Evolutionary conservation across 768 basidiomycete genomes (phyloP).

Genomic region (Leccinum ochraceum): DNA sequence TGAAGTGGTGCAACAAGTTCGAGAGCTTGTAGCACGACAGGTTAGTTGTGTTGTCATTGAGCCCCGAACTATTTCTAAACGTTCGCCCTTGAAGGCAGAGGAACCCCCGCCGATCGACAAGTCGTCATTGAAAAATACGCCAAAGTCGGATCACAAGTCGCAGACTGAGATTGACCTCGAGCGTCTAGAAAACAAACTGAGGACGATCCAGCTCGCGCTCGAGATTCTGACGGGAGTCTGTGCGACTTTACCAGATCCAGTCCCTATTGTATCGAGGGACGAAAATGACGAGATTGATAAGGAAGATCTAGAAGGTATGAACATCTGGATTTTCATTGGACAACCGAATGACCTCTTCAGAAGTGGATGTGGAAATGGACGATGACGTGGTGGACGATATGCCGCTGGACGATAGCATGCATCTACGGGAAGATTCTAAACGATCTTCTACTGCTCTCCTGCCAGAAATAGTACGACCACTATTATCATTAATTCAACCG

Average conservation of each 20-base stretch:
- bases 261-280: neutral
- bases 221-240: slow-evolving; percentile 89
- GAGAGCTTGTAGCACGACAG: slow-evolving; percentile 52
- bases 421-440: slow-evolving; percentile 24
- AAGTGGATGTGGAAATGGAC: slow-evolving; percentile 9
- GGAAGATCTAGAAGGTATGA: neutral
- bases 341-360: slow-evolving; percentile 4
- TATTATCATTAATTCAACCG: slow-evolving; percentile 70
- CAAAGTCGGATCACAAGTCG: slow-evolving; percentile 78
- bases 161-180: slow-evolving; percentile 70
- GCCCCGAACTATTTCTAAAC: slow-evolving; percentile 2
- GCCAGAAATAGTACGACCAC: slow-evolving; percentile 63
- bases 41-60: slow-evolving; percentile 34
- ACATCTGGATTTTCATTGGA: neutral
- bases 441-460: slow-evolving; percentile 41
- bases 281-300: neutral
- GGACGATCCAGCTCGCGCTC: slow-evolving; percentile 78
- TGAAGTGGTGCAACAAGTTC: slow-evolving; percentile 49
- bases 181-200: slow-evolving; percentile 65
- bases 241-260: slow-evolving; percentile 46
- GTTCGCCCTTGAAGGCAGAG: slow-evolving; percentile 36
- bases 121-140: slow-evolving; percentile 60
- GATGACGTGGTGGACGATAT: slow-evolving; percentile 16
- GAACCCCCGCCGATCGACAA: slow-evolving; percentile 54
- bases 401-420: slow-evolving; percentile 5